Conservation (phyloP, 805 yeast species). For the Candida ponderosae region DNA sequence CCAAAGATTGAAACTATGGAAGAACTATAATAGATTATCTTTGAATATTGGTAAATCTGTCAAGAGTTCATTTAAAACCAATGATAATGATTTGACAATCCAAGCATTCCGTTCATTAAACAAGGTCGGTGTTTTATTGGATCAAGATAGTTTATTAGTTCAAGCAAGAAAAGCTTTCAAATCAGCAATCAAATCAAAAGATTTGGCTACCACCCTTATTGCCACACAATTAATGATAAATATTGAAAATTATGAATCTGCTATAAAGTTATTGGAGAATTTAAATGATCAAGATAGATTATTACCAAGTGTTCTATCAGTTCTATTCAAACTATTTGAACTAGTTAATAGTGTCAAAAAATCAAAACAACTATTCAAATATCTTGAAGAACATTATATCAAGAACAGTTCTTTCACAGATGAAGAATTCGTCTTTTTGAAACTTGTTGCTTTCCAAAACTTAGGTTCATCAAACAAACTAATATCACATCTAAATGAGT, state of each 20-base stretch:
- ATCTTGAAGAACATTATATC: conserved; percentile 17
- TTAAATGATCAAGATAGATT: conserved; percentile 11
- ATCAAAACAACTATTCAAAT: conserved; percentile 23
- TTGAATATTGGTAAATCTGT: conserved; percentile 11
- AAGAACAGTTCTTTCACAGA: conserved; percentile 6
- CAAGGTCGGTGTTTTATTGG: conserved; percentile 10
- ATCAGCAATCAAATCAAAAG: conserved; percentile 22
- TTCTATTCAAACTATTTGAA: conserved; percentile 43
- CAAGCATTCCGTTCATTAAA: conserved; percentile 1
- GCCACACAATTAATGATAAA: conserved; percentile 27
- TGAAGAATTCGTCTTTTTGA: conserved; percentile 20
- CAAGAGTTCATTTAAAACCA: neutral
- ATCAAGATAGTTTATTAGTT: conserved; percentile 8
- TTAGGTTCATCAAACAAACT: conserved; percentile 13
- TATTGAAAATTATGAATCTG: conserved; percentile 24
- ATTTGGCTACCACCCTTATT: conserved; percentile 23
- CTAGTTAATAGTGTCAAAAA: conserved; percentile 28
- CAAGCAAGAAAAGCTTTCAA: conserved; percentile 26
- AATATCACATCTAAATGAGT: conserved; percentile 20
- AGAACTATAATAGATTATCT: conserved; percentile 15
- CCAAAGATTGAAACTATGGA: conserved; percentile 11
- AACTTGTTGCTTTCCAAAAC: conserved; percentile 28
- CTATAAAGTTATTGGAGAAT: conserved; percentile 29
- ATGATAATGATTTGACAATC: neutral
- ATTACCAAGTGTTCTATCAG: conserved; percentile 42